Base-by-base conservation (phyloP, 805 yeast genomes). In the Nematodospora valgi region DNA sequence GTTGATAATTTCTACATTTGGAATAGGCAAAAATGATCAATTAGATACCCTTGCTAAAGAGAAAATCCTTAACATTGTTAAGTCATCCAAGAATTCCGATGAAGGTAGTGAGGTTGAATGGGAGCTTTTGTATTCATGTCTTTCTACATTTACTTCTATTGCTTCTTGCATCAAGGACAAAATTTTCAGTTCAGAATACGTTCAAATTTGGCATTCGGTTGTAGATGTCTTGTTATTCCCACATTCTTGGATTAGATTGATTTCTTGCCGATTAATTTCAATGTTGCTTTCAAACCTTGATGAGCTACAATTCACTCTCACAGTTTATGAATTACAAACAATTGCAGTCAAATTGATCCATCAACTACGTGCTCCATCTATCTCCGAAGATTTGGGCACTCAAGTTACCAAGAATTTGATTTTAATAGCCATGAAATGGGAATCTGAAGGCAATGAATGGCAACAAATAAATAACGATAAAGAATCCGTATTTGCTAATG, bases 241-340 rank as follows among this genome's bases (percentile, higher is more conserved):
- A 2, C 97, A 89, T 58, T 71, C 93, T 1, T 89, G 98, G 98
- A 83, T 89, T 5, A 76, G 97, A 48, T 66, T 83, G 39, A 61
- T 73, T 4, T 65, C 94, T 1, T 62, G 81, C 5, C 67, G 89
- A 35, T 62, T 86, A 22, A 54, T 80, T 25, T 80, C 82, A 1
- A 49, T 59, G 1, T 52, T 83, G 32, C 62, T 85, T 37, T 49
- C 71, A 6, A 66, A 71, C 33, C 31, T 62, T 28, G 59, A 64
- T 23, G 47, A 52, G 11, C 38, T 64, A 23, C 43, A 59, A 3
- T 64, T 79, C 27, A 48, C 45, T 15, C 18, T 66, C 2, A 43
- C 62, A 2, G 62, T 61, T 16, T 59, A 63, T 19, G 77, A 79
- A 30, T 49, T 83, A n/a, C 91, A 85, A 52, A 74, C 76, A 0